phyloP scores from a whole-genome alignment of 805 yeast genomes.

The Saccharomycopsis sp. region DNA sequence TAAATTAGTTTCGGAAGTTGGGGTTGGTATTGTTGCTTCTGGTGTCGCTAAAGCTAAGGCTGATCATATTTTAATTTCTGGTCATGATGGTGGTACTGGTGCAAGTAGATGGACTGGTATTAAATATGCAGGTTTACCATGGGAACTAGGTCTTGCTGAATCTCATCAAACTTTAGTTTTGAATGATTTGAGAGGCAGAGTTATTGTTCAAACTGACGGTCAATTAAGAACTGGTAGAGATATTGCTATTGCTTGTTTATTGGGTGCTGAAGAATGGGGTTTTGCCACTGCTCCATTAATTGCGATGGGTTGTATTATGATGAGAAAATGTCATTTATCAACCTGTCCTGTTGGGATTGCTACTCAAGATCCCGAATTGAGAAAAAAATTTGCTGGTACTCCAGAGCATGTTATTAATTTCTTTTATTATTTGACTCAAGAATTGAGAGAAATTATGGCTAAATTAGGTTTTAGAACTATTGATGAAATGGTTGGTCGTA shows the following conservation, averaged over 20 bases:
- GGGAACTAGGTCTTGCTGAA: constrained; percentile 98
- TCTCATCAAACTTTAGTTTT: constrained; percentile 95
- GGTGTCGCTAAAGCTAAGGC: constrained; percentile 99
- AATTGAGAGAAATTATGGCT: constrained; percentile 90
- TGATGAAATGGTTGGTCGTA: constrained; percentile 97
- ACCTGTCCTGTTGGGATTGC: constrained; percentile 99
- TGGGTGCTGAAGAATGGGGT: constrained; percentile 99
- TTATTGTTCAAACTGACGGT: constrained; percentile 96
- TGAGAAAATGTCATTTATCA: constrained; percentile 89
- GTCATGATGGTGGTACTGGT: constrained; percentile 99
- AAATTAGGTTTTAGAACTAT: constrained; percentile 89
- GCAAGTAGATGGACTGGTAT: constrained; percentile 97
- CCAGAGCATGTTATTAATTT: constrained; percentile 98
- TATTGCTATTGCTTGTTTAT: constrained; percentile 88
- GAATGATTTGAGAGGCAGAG: constrained; percentile 94
- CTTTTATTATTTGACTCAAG: constrained; percentile 91
- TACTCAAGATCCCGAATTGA: constrained; percentile 91
- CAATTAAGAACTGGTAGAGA: constrained; percentile 96
- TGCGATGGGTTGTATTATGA: constrained; percentile 96
- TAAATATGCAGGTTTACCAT: constrained; percentile 94
- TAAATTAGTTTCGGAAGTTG: constrained; percentile 94
- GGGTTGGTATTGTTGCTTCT: constrained; percentile 98
- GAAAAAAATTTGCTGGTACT: constrained; percentile 90
- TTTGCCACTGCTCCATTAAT: constrained; percentile 96
- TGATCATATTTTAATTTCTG: constrained; percentile 90